phyloP scores from a whole-genome alignment of 495 filamentous ascomycete genomes.

The Pseudomonodictys pantanalensis region DNA sequence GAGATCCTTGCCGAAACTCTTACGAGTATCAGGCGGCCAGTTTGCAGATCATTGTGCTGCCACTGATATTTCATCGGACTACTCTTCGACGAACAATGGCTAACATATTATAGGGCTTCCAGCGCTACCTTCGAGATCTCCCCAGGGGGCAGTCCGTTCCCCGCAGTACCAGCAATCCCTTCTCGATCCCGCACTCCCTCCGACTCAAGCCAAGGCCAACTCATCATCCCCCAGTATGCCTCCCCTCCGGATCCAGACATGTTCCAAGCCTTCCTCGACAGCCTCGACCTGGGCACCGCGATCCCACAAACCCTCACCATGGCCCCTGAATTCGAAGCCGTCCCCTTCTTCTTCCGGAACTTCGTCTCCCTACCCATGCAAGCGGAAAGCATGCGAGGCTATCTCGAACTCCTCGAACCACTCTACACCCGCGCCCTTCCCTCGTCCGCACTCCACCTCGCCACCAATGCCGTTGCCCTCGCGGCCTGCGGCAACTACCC shows the following conservation, averaged over 20 bases:
- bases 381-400: slow-evolving; percentile 34
- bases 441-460: slow-evolving; percentile 35
- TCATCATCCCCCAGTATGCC: not conserved
- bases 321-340: slow-evolving; percentile 32
- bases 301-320: slow-evolving; percentile 17
- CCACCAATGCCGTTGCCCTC: slow-evolving; percentile 37
- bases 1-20: not conserved
- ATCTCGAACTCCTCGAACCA: slow-evolving; percentile 33
- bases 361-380: slow-evolving; percentile 37
- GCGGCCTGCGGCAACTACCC: slow-evolving; percentile 35
- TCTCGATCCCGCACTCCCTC: slow-evolving; percentile 3
- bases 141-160: not conserved
- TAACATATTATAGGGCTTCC: slow-evolving; percentile 15
- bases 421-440: slow-evolving; percentile 30
- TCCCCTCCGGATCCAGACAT: slow-evolving; percentile 4
- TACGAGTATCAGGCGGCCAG: too few species aligned
- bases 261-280: slow-evolving; percentile 25
- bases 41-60: too few species aligned
- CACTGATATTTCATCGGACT: too few species aligned
- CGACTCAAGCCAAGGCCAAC: not conserved
- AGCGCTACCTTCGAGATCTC: slow-evolving; percentile 7
- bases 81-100: not conserved
- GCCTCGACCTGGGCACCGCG: slow-evolving; percentile 14
- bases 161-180: not conserved
- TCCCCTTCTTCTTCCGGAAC: slow-evolving; percentile 39